A percentile compares a stretch with the other conserved stretches of the same genome.
These are phyloP conservation scores for Fusarium acutatum DNA, from an alignment of 2,329 filamentous ascomycete species.

Conservation along the genomic window DNA sequence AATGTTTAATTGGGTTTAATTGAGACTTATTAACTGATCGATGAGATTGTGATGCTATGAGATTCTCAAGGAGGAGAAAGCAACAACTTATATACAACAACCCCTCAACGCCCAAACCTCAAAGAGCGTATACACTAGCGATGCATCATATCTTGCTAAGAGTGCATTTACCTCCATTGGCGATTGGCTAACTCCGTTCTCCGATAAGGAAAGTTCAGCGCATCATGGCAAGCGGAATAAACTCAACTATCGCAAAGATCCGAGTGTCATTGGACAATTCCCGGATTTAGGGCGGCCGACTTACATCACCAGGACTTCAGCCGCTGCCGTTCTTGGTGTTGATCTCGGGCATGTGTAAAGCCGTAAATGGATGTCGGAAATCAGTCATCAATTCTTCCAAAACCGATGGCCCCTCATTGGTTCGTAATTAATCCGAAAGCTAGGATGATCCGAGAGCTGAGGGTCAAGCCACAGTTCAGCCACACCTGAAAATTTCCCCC, in stretches of 20 bases:
- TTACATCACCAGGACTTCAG: constrained; percentile 20
- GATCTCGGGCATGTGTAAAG: constrained; percentile 29
- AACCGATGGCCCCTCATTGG: constrained; percentile 24
- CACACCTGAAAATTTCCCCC: constrained; percentile 40
- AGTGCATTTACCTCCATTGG: background rate
- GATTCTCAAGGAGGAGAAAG: too few relatives aligned
- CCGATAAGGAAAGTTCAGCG: background rate
- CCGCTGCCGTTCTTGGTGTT: background rate
- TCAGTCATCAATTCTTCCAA: constrained; percentile 33
- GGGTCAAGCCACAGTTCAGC: constrained; percentile 34
- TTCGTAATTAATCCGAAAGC: constrained; percentile 16
- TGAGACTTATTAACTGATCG: background rate
- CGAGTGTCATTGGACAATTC: background rate
- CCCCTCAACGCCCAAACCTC: background rate
- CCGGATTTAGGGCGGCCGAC: constrained; percentile 11
- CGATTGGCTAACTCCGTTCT: constrained; percentile 1
- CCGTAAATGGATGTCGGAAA: constrained; percentile 19
- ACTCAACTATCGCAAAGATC: background rate
- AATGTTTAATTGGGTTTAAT: background rate
- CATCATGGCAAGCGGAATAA: background rate
- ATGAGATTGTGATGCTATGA: background rate
- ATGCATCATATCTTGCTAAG: background rate
- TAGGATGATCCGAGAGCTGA: constrained; percentile 11
- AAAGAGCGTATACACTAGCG: background rate
- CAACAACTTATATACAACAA: background rate